phyloP scores from a whole-genome alignment of 495 filamentous ascomycete genomes.

The Clavariopsis aquatica region DNA sequence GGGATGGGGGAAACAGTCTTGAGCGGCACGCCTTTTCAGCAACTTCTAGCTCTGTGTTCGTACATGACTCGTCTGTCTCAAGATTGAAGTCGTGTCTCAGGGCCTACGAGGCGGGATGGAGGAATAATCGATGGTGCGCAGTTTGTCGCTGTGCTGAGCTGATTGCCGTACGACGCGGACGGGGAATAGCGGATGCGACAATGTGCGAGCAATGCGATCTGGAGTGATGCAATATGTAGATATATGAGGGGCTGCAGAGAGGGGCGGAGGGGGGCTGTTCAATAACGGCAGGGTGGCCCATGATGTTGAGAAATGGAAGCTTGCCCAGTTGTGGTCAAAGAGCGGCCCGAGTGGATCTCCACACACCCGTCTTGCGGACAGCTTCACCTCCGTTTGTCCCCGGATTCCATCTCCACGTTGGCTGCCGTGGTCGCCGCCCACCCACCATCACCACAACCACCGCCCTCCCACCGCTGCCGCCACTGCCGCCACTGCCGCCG shows the following conservation, averaged over 20 bases:
- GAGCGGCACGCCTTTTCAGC: conserved; percentile 9
- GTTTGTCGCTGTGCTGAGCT: neutral
- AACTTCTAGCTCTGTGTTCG: conserved; percentile 1
- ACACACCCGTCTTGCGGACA: neutral
- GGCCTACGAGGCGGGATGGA: neutral
- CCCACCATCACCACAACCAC: too few relatives aligned
- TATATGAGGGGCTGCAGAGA: neutral
- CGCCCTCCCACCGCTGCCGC: neutral
- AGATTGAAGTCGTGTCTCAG: neutral
- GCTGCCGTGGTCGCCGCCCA: neutral
- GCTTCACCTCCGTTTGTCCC: too few relatives aligned
- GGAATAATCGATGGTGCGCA: neutral
- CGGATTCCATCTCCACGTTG: neutral
- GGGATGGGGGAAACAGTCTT: neutral
- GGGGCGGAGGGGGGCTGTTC: neutral
- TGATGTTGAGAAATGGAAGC: neutral
- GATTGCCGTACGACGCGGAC: neutral
- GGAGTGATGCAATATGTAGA: neutral
- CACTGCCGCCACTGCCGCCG: neutral
- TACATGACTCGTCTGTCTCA: conserved; percentile 6
- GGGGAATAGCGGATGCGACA: neutral
- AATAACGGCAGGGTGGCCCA: neutral
- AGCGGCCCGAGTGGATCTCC: neutral
- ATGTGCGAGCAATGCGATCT: neutral
- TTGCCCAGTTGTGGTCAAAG: neutral